These are phyloP conservation scores for Tricladium varicosporioides DNA, from an alignment of 2,329 filamentous ascomycete genomes.

Conservation along the genomic window DNA sequence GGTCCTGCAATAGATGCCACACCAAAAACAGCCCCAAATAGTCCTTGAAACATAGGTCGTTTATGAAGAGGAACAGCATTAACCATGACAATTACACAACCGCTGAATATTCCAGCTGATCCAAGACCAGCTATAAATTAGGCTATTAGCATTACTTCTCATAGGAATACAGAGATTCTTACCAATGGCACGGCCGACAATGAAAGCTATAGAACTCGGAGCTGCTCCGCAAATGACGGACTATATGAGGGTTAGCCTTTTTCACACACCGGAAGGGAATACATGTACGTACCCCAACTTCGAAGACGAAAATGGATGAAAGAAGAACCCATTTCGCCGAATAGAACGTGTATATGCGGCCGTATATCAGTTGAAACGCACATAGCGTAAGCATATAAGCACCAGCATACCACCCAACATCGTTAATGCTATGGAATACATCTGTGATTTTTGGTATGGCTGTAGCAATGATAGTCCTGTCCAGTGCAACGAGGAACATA, in stretches of 20 bases:
- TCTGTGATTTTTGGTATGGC: slow-evolving; percentile 39
- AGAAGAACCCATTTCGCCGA: slow-evolving; percentile 32
- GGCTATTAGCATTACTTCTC: background rate
- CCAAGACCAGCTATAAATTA: slow-evolving; percentile 21
- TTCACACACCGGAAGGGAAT: background rate
- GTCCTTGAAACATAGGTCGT: slow-evolving; percentile 30
- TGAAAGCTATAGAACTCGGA: slow-evolving; percentile 35
- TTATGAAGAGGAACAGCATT: slow-evolving; percentile 29
- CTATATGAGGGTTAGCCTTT: slow-evolving; percentile 19
- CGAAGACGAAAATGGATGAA: slow-evolving; percentile 33
- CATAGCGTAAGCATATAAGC: slow-evolving; percentile 38
- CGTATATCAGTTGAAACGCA: slow-evolving; percentile 29
- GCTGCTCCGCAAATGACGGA: slow-evolving; percentile 35
- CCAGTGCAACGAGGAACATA: slow-evolving; percentile 42
- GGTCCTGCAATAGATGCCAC: slow-evolving; percentile 35
- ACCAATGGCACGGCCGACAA: slow-evolving; percentile 36
- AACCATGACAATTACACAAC: slow-evolving; percentile 29
- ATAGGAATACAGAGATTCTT: slow-evolving; percentile 1
- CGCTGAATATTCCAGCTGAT: slow-evolving; percentile 33
- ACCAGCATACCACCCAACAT: slow-evolving; percentile 46
- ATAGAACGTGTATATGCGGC: slow-evolving; percentile 34
- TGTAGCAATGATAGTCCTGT: slow-evolving; percentile 38
- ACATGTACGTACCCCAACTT: slow-evolving; percentile 30
- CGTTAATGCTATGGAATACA: slow-evolving; percentile 39
- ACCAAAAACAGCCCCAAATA: slow-evolving; percentile 33